Percentiles rank a stretch among this genome's conserved stretches.
Evolutionary conservation across 768 basidiomycete genomes (phyloP).

Genomic region (Mycena floridula): DNA sequence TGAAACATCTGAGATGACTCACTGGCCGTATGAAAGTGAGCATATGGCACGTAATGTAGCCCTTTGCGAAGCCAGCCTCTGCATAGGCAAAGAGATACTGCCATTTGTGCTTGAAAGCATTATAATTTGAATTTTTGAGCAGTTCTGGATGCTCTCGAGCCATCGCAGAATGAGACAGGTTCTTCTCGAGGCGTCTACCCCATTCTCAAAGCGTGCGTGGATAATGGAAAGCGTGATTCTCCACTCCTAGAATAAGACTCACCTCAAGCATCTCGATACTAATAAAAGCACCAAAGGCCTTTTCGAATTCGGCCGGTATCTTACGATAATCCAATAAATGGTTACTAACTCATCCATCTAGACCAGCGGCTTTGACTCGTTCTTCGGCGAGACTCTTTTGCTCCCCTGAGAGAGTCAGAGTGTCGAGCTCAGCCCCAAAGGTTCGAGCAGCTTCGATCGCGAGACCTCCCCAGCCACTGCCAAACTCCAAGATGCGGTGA

Average conservation of each 20-base stretch:
- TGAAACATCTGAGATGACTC: slow-evolving; percentile 17
- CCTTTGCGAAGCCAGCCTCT: slow-evolving; percentile 75
- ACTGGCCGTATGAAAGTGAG: slow-evolving; percentile 66
- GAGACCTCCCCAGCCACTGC: slow-evolving; percentile 89
- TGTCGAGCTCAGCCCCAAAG: slow-evolving; percentile 83
- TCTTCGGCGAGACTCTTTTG: slow-evolving; percentile 87
- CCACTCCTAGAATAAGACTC: slow-evolving; percentile 20
- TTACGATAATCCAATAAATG: slow-evolving; percentile 90
- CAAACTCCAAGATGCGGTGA: slow-evolving; percentile 85
- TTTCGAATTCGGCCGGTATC: slow-evolving; percentile 74
- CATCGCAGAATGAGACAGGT: slow-evolving; percentile 53
- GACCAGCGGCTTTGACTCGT: slow-evolving; percentile 65
- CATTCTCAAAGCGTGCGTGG: slow-evolving; percentile 89
- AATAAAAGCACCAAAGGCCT: slow-evolving; percentile 73
- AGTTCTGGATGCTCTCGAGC: too few species aligned
- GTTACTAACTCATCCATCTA: slow-evolving; percentile 67
- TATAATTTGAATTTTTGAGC: slow-evolving; percentile 54
- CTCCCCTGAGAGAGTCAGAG: slow-evolving; percentile 80
- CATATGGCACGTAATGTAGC: slow-evolving; percentile 81
- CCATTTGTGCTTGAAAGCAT: slow-evolving; percentile 77
- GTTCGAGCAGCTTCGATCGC: slow-evolving; percentile 77
- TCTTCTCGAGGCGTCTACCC: slow-evolving; percentile 69
- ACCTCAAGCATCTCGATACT: slow-evolving; percentile 82
- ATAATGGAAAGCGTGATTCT: slow-evolving; percentile 83
- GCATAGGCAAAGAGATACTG: slow-evolving; percentile 81